phyloP scores from a whole-genome alignment of 768 basidiomycete genomes.

The Naganishia friedmannii region DNA sequence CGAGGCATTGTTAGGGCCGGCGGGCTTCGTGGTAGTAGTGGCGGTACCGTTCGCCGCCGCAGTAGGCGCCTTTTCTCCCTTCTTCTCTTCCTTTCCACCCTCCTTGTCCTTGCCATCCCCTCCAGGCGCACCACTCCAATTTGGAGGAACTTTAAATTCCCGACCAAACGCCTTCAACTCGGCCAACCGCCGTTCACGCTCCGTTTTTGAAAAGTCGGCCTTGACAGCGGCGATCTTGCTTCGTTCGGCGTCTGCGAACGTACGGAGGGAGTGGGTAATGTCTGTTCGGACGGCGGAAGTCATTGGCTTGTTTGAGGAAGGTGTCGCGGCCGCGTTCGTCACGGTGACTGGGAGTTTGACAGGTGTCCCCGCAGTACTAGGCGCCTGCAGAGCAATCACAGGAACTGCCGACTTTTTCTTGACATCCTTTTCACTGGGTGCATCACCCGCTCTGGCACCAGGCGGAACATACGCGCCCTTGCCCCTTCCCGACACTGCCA shows the following conservation, averaged over 20 bases:
- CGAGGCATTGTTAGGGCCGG: constrained; percentile 10
- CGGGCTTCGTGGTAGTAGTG: constrained; percentile 16
- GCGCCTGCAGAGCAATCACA: no score
- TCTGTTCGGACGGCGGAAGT: not conserved
- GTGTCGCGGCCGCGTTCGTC: not conserved
- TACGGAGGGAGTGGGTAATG: constrained; percentile 13
- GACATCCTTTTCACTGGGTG: not conserved
- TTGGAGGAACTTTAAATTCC: constrained; percentile 75
- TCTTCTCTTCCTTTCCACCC: not conserved
- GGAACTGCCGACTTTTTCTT: not conserved
- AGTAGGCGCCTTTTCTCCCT: constrained; percentile 57
- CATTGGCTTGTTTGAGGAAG: not conserved
- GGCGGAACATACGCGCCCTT: constrained; percentile 86
- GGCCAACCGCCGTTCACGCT: constrained; percentile 90
- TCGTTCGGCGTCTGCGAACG: constrained; percentile 20
- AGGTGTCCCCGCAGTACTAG: no score
- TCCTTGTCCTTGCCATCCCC: not conserved
- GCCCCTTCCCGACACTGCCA: constrained; percentile 61
- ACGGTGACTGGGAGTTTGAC: no score
- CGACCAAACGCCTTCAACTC: constrained; percentile 90
- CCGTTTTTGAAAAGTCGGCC: constrained; percentile 78
- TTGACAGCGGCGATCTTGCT: constrained; percentile 48
- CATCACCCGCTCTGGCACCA: constrained; percentile 50
- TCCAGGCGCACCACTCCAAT: no score
- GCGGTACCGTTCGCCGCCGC: constrained; percentile 56